Base-by-base conservation (phyloP, 306 rosid genomes). In the Castanopsis chinensis region DNA sequence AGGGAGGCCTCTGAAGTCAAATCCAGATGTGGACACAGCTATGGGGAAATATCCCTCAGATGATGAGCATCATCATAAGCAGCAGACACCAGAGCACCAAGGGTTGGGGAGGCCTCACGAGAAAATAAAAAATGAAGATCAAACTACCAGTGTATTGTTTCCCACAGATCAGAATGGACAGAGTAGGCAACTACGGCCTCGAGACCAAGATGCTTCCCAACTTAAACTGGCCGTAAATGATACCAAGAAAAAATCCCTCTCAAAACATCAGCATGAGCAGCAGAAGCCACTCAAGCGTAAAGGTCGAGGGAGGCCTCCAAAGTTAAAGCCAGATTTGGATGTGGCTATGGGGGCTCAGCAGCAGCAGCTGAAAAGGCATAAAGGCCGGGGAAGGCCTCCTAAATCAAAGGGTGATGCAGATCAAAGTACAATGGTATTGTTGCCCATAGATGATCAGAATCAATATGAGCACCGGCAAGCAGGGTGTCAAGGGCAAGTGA, bases 1-100 rank as follows among this genome's bases (percentile, higher is more conserved):
- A 32, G 81, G 75, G 73, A 85, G 76, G 64, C 60, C 74, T 63
- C 61, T n/a, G 30, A 76, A 56, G 67, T 23, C 41, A 41, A 19
- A 49, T 33, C 23, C 4, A 37, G 14, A 51, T 77, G 41, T 11
- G 11, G 45, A 41, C 30, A 68, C 35, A 51, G 67, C 69, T 19
- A 4, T 20, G 56, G 19, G 56, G 37, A 25, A 60, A 23, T 60
- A 21, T 4, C 30, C 67, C 33, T 60, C 67, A 23, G 17, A 10
- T 23, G 67, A 60, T 60, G 12, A 20, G 67, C 67, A 23, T 60
- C 17, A 12, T 60, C 17, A 60, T 60, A 27, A 60, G 33, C 67
- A 59, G 14, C 67, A 60, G 67, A 28, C 67, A 23, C 30, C 5
- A 14, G 67, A 59, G 67, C 32, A 14, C 65, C 65, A 21, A 59